These are phyloP conservation scores for Pseudozyma flocculosa DNA, from an alignment of 1,284 basidiomycete genomes.

Conservation along the genomic window DNA sequence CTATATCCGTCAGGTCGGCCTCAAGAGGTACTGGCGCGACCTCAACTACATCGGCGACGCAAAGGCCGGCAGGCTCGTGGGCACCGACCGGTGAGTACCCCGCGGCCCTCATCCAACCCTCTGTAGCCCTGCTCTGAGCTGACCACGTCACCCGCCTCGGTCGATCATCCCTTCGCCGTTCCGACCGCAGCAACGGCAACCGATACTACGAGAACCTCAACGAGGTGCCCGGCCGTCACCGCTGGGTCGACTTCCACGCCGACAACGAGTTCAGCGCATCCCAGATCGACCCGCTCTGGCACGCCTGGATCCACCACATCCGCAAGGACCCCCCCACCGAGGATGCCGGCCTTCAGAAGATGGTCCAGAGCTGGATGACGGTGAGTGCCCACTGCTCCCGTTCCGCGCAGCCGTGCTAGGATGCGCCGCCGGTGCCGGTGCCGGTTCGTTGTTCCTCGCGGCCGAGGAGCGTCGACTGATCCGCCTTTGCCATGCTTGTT, in stretches of 20 bases:
- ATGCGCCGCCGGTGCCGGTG: too few species aligned
- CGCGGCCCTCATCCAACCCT: neutral
- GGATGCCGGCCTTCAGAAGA: conserved; percentile 34
- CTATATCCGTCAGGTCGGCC: conserved; percentile 48
- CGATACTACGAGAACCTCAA: conserved; percentile 55
- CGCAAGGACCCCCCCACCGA: conserved; percentile 42
- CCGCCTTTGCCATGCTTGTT: too few species aligned
- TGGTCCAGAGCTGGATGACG: conserved; percentile 44
- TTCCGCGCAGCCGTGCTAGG: neutral
- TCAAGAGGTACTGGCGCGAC: conserved; percentile 53
- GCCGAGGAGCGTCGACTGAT: too few species aligned
- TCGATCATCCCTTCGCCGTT: neutral
- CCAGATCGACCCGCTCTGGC: conserved; percentile 55
- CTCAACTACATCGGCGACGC: conserved; percentile 56
- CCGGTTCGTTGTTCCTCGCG: too few species aligned
- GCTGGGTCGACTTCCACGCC: conserved; percentile 54
- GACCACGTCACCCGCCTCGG: too few species aligned
- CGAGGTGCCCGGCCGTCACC: conserved; percentile 49
- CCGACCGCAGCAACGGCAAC: conserved; percentile 48
- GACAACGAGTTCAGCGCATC: conserved; percentile 50
- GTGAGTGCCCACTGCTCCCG: conserved; percentile 27
- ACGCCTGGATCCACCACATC: conserved; percentile 54
- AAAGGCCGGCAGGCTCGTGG: conserved; percentile 54
- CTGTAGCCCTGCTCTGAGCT: too few species aligned
- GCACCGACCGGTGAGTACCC: conserved; percentile 47